Evolutionary conservation across 441 rosid genomes (phyloP).

Genomic region (Gossypium davidsonii): DNA sequence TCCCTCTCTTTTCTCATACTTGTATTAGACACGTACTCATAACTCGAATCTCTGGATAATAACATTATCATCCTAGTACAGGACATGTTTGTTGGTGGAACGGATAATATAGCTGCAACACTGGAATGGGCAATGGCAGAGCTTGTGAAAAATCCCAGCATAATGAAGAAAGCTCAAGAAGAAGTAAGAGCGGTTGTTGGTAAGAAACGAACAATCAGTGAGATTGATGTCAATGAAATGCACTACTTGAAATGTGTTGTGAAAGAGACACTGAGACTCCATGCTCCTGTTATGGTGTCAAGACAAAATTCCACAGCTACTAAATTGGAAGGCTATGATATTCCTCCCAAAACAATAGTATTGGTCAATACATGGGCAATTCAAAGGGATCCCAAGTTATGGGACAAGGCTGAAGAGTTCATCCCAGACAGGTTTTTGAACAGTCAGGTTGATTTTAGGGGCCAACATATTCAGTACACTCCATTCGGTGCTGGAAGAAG

Average conservation of each 20-base stretch:
- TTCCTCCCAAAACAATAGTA: conserved; percentile 3
- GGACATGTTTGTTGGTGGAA: conserved; percentile 36
- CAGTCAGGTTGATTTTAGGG: background rate
- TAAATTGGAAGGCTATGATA: conserved; percentile 5
- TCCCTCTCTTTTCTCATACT: background rate
- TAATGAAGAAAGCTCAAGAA: conserved; percentile 32
- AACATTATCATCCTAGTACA: conserved; percentile 8
- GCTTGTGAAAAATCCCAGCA: conserved; percentile 26
- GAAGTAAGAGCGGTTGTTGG: conserved; percentile 28
- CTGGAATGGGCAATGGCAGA: conserved; percentile 40
- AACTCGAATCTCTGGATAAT: background rate
- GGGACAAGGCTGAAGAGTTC: conserved; percentile 16
- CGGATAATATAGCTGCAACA: conserved; percentile 30
- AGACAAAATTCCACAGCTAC: conserved; percentile 10
- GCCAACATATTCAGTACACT: background rate
- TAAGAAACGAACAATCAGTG: conserved; percentile 9
- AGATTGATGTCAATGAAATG: conserved; percentile 17
- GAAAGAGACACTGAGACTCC: conserved; percentile 35
- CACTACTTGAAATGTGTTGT: conserved; percentile 28
- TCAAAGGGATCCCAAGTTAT: conserved; percentile 8
- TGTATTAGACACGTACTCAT: background rate
- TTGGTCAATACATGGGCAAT: conserved; percentile 10
- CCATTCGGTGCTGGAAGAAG: conserved; percentile 14
- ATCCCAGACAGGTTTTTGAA: conserved; percentile 9
- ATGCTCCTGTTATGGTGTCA: conserved; percentile 19